Base-by-base conservation (phyloP, 257 asterid genomes). In the Lantana camara region DNA sequence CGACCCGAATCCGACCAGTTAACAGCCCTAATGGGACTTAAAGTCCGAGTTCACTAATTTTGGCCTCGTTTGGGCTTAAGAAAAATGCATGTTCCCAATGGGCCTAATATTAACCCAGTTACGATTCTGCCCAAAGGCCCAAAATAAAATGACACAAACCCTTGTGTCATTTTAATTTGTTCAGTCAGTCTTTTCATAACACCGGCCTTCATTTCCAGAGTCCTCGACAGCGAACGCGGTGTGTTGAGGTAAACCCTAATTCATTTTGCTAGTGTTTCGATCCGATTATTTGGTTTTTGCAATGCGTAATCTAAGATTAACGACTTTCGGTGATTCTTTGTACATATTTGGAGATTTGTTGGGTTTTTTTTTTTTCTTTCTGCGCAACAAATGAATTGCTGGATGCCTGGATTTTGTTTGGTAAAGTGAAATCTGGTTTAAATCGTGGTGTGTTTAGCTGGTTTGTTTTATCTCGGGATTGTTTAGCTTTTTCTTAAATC, bases 201-300 rank as follows among this genome's bases (percentile, higher is more conserved):
- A 27, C 32, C 32, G 32, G 32, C 32, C 5, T 27, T 27, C 32
- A 27, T 5, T 5, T 27, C 32, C 57, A 29, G 63, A 5, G 51
- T 42, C 30, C 44, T 61, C 68, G n/a, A 20, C 70, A 65, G 23
- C 63, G 23, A 24, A 51, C 67, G 13, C 56, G 34, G 69, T 57
- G 16, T 30, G 21, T 14, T 3, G 41, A 70, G 69, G 69, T 69
- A 52, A 51, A 60, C 62, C 49, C 49, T n/a, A 22, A 11, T 46
- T 13, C 7, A 1, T 27, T 7, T 45, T 5, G 9, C 35, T 3
- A 52, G 27, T 55, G 2, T 16, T 51, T 20, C 27, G 50, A 34
- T 63, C 2, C 34, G 34, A 34, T 47, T 47, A 27, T 19, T 10
- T 47, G 63, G 38, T 27, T 21, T 10, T 57, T 14, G 45, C 35